Base-by-base conservation (phyloP, 306 rosid species). In the Canavalia gladiata region DNA sequence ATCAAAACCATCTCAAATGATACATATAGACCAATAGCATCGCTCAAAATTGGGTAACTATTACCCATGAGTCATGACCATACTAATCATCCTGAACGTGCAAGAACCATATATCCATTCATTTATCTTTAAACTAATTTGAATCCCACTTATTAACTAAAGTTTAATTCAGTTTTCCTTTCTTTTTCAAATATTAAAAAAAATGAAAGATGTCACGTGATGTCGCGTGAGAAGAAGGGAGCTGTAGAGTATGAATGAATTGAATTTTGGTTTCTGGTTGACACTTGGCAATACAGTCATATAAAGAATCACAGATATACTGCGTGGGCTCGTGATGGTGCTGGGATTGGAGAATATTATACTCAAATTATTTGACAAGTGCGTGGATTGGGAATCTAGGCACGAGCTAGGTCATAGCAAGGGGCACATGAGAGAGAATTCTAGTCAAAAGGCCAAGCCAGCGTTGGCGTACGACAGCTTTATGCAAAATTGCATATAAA, bases 261-360 rank as follows among this genome's bases (percentile, higher is more conserved):
- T 77, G 34, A 31, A 39, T 66, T 70, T 78, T 55, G 49, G 58
- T 8, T 59, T 65, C 39, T 67, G 72, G 82, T 49, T 50, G 80
- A 84, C 72, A 68, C 74, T 25, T n/a, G 72, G 76, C 54, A 13
- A 71, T 47, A 47, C 0, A 66, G 12, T 71, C 49, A 59, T 41
- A 60, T 43, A 76, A 3, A 80, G 50, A 75, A 59, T 60, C 51
- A 37, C 72, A 67, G 62, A 70, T 33, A 82, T 67, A 71, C 47
- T 92, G 89, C 64, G 67, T 7, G 11, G 81, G 85, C 97, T 87
- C 89, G 93, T 89, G 95, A 87, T 82, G 1, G 29, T 73, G 83
- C 74, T 65, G 82, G 25, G 39, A 55, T 45, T 74, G 10, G 39
- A 65, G 47, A 83, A 63, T 88, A 90, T 52, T 82, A 46, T 78